These are phyloP conservation scores for Saitozyma podzolica DNA, from an alignment of 768 basidiomycete species.

Conservation along the genomic window DNA sequence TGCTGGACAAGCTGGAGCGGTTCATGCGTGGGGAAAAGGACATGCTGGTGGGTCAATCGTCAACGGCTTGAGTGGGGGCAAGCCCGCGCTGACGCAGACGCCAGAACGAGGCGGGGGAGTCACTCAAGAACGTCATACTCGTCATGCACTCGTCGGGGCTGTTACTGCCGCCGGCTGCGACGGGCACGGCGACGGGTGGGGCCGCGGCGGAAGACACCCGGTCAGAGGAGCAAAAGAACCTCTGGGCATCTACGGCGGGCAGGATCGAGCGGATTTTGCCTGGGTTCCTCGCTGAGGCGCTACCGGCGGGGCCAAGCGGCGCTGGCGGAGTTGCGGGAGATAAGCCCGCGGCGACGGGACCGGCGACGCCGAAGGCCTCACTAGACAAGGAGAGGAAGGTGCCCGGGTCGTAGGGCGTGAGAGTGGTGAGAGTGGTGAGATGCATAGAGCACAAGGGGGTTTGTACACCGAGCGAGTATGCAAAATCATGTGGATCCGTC, in stretches of 20 bases:
- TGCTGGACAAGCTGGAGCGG: slow-evolving; percentile 82
- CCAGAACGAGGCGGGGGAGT: slow-evolving; percentile 95
- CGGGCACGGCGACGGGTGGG: not conserved
- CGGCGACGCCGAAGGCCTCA: no score
- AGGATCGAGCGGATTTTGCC: slow-evolving; percentile 89
- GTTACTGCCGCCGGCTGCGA: slow-evolving; percentile 64
- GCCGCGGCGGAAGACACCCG: slow-evolving; percentile 14
- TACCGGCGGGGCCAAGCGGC: slow-evolving; percentile 7
- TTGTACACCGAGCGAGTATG: no score
- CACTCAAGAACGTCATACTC: slow-evolving; percentile 90
- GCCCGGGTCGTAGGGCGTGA: no score
- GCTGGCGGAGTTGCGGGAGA: not conserved
- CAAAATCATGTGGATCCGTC: no score
- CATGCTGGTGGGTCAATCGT: slow-evolving; percentile 66
- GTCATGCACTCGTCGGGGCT: slow-evolving; percentile 91
- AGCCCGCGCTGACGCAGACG: not conserved
- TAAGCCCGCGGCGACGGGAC: no score
- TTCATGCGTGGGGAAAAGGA: slow-evolving; percentile 85
- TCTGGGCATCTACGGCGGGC: slow-evolving; percentile 84
- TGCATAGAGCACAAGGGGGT: no score
- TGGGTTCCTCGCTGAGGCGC: slow-evolving; percentile 65
- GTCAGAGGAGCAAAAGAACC: slow-evolving; percentile 43
- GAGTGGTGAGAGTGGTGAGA: no score
- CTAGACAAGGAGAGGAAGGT: no score
- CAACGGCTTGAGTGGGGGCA: not conserved